Base-by-base conservation (phyloP, 2,329 filamentous ascomycete species). In the Aschersonia sp. region DNA sequence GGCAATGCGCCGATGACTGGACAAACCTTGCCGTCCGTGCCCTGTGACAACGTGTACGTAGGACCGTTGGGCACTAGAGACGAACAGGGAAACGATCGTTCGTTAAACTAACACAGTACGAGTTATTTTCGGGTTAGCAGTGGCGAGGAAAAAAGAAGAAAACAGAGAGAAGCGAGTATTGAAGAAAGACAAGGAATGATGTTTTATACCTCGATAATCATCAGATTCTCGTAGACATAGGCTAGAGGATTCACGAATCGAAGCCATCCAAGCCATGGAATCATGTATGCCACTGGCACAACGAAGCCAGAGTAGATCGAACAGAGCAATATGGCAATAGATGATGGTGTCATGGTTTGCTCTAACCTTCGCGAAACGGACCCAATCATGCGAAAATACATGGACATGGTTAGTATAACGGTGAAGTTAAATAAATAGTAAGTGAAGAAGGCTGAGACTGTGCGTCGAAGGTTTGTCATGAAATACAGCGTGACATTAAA, bases 221-320 rank as follows among this genome's bases (percentile, higher is more conserved):
- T 78, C 32, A 84, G 64, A 0, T 71, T 66, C 54, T 84, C 81
- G 55, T 83, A 85, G 0, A 70, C 78, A 52, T 84, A 84, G 1
- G 72, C 73, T 12, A 84, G 72, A 1, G 79, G 78, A 48, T 83
- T 73, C 41, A 83, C 61, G 52, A 80, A 83, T 49, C 76, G 77
- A 52, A 84, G 80, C 81, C 81, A 85, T 30, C 76, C 66, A 43
- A 76, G 76, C 79, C 81, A 85, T 0, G 72, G 76, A n/a, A 76
- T 68, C 77, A 79, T 84, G 58, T 64, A 62, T 14, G 59, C 54
- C 2, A 55, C 50, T 0, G 62, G 62, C 10, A 71, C 65, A 22
- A 66, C 60, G 51, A 80, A 76, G 49, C 72, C 76, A 5, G 76
- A 76, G 55, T 63, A 65, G 43, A 63, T 55, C 39, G 63, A 54